Percentiles rank a stretch among this genome's conserved stretches.
Evolutionary conservation across 2,329 filamentous ascomycete species (phyloP).

Genomic region (Chaetomiaceae sp.): DNA sequence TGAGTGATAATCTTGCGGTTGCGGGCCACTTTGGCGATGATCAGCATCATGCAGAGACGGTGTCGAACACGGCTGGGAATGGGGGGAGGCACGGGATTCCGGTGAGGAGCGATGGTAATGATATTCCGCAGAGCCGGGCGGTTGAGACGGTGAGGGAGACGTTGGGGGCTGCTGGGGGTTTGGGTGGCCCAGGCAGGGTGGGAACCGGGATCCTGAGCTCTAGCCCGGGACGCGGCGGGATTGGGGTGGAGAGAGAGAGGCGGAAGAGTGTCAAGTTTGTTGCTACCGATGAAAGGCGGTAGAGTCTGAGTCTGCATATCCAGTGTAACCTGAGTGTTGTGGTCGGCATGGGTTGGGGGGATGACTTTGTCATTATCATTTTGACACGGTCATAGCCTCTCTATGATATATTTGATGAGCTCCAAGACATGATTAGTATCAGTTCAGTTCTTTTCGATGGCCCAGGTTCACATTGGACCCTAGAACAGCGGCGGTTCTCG

Average conservation of each 20-base stretch:
- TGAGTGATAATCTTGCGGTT: not conserved
- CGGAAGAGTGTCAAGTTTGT: slow-evolving; percentile 64
- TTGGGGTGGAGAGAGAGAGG: slow-evolving; percentile 44
- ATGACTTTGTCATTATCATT: too few species aligned
- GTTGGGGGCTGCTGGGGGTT: slow-evolving; percentile 30
- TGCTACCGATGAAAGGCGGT: slow-evolving; percentile 37
- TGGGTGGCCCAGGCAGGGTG: slow-evolving; percentile 20
- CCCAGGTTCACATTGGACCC: too few species aligned
- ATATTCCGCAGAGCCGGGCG: slow-evolving; percentile 55
- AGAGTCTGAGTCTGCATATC: not conserved
- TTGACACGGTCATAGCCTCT: too few species aligned
- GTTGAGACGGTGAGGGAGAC: slow-evolving; percentile 57
- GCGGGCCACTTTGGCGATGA: slow-evolving; percentile 1
- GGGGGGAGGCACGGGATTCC: not conserved
- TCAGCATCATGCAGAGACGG: not conserved
- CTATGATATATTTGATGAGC: too few species aligned
- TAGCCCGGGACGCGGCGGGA: slow-evolving; percentile 41
- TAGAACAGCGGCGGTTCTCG: too few species aligned
- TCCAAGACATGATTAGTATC: too few species aligned
- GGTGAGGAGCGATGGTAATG: slow-evolving; percentile 48
- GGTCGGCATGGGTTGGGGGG: not conserved
- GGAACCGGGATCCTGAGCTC: slow-evolving; percentile 43
- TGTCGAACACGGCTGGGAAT: not conserved
- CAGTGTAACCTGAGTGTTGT: not conserved
- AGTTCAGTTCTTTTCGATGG: too few species aligned